Evolutionary conservation across 2,329 filamentous ascomycete species (phyloP).

Genomic region (Stagonosporopsis vannaccii): DNA sequence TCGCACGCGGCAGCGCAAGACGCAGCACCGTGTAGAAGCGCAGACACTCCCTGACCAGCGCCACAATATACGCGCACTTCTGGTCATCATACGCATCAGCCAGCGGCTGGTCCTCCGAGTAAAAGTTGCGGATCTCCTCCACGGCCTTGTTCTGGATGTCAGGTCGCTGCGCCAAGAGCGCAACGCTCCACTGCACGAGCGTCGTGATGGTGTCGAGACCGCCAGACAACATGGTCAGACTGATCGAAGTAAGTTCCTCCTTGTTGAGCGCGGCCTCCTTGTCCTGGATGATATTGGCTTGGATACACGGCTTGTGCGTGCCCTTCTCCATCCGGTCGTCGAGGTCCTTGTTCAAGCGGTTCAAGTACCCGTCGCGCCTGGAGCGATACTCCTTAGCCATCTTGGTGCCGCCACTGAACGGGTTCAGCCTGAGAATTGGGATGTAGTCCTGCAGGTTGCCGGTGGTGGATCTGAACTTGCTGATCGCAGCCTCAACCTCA

Average conservation of each 20-base stretch:
- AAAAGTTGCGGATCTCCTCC: constrained; percentile 63
- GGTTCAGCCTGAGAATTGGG: constrained; percentile 66
- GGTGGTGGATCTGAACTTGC: constrained; percentile 65
- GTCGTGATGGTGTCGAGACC: constrained; percentile 73
- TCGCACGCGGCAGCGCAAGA: constrained; percentile 67
- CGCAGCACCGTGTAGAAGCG: constrained; percentile 69
- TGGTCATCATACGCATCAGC: constrained; percentile 69
- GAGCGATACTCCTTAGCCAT: constrained; percentile 67
- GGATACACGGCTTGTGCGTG: constrained; percentile 69
- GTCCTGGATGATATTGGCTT: constrained; percentile 71
- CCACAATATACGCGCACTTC: constrained; percentile 68
- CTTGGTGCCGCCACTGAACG: constrained; percentile 65
- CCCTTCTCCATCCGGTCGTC: constrained; percentile 68
- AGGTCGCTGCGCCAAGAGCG: constrained; percentile 64
- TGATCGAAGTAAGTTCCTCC: constrained; percentile 70
- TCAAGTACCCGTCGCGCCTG: constrained; percentile 68
- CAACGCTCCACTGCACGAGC: constrained; percentile 70
- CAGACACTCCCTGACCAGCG: constrained; percentile 68
- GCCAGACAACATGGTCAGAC: constrained; percentile 72
- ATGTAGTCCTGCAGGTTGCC: constrained; percentile 70
- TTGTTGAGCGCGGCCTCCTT: constrained; percentile 68
- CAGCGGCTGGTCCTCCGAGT: constrained; percentile 61
- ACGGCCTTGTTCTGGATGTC: constrained; percentile 69
- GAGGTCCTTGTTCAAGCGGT: constrained; percentile 63
- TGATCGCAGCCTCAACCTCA: constrained; percentile 68